Evolutionary conservation across 1,139 yeast species (phyloP), one percentile per base, ranked within the genome.

Genomic region (Candida sp.): DNA sequence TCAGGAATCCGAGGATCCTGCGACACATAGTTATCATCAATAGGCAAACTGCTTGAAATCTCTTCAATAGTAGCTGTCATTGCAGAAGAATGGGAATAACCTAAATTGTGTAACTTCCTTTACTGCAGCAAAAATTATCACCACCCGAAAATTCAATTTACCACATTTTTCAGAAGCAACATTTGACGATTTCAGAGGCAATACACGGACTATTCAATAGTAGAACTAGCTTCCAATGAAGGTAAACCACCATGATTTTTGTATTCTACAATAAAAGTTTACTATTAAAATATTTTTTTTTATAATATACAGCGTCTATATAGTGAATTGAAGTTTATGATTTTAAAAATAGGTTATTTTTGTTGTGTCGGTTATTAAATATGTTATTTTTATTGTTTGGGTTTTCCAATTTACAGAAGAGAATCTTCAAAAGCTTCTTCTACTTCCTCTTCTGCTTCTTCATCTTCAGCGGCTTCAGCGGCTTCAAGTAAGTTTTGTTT

Each of bases 401-500:
- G 21, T 21, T 36, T 38, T 42, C 21, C 44, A 39, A 44, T 53
- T 55, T 49, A 46, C 49, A 19, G 43, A 47, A 30, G 49, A 54
- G 49, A 54, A 41, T 49, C 54, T 46, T 51, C 49, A 30, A 43
- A 45, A 19, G 44, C 45, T 25, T 42, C 29, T 8, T 25, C 29
- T 2, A 2, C 11, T 25, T 25, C 29, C 44, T 49, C 56, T 39
- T 45, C 47, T 33, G 48, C 43, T 38, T 48, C 45, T 19, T 46
- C 50, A 33, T 39, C 45, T 21, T 43, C 49, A 33, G n/a, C n/a
- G n/a, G n/a, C n/a, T n/a, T n/a, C n/a, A n/a, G n/a, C n/a, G n/a
- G 56, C 62, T 37, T 57, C 55, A 8, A 49, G 47, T 33, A 57
- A 52, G 12, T 57, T 58, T 22, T 54, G 55, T 30, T 50, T 43